Conservation (phyloP, 129 eudicot genomes). For the Arctium lappa region DNA sequence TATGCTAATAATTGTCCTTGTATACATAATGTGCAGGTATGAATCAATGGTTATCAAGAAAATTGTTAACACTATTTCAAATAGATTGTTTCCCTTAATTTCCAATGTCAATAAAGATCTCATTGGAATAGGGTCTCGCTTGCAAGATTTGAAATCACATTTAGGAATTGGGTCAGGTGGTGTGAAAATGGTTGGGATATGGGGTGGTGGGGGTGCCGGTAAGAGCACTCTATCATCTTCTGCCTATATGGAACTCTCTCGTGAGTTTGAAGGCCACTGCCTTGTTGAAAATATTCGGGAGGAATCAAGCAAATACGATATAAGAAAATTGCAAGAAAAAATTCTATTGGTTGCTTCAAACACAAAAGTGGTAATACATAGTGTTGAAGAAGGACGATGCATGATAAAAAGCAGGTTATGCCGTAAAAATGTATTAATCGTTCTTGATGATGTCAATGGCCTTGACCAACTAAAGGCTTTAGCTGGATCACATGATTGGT, state of each 20-base stretch:
- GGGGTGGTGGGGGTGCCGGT: constrained; percentile 22
- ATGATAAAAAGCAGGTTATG: too few species aligned
- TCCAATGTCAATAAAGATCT: background rate
- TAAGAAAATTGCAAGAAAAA: background rate
- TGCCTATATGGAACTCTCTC: background rate
- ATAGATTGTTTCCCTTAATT: background rate
- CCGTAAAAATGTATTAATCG: too few species aligned
- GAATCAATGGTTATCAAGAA: constrained; percentile 6
- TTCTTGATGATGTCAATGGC: too few species aligned
- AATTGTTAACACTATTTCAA: constrained; percentile 6
- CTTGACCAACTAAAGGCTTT: too few species aligned
- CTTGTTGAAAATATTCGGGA: background rate
- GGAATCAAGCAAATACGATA: background rate
- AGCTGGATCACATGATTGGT: too few species aligned
- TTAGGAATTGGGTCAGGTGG: background rate
- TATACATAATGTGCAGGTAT: constrained; percentile 2
- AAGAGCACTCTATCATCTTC: constrained; percentile 20
- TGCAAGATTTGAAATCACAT: background rate
- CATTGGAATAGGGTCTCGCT: constrained; percentile 13
- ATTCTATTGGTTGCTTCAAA: background rate
- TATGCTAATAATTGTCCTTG: background rate
- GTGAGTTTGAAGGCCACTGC: constrained; percentile 4
- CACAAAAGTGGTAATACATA: too few species aligned
- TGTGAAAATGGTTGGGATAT: constrained; percentile 12
- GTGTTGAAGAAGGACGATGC: background rate